phyloP scores from a whole-genome alignment of 257 asterid genomes.

The Lycium barbarum region DNA sequence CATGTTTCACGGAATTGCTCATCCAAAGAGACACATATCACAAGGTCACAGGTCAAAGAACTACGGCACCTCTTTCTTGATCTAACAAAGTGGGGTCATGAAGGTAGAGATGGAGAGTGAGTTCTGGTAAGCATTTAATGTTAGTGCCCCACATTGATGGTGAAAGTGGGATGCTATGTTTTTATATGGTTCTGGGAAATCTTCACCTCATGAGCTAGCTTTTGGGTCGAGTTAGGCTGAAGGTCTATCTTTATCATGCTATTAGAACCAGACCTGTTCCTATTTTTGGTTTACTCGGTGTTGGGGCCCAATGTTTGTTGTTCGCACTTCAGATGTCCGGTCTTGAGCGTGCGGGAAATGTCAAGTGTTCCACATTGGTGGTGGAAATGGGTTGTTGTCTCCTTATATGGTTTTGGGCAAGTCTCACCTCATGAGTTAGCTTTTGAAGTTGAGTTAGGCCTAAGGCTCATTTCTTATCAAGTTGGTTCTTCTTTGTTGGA shows the following conservation, averaged over 20 bases:
- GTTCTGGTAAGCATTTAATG: neutral
- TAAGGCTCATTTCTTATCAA: neutral
- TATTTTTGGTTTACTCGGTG: neutral
- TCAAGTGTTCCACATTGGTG: neutral
- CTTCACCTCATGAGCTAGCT: neutral
- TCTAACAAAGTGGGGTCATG: neutral
- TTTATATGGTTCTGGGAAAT: neutral
- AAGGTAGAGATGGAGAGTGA: neutral
- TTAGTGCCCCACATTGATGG: neutral
- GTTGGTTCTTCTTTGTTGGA: neutral
- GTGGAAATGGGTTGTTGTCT: neutral
- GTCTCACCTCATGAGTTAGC: neutral
- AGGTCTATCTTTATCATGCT: neutral
- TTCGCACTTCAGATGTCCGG: neutral
- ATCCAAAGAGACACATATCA: neutral
- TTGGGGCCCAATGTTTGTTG: neutral
- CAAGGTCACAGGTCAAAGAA: constrained; percentile 8
- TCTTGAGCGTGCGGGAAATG: neutral
- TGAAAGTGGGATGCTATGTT: neutral
- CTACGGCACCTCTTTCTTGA: neutral
- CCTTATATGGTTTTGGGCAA: neutral
- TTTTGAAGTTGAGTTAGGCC: neutral
- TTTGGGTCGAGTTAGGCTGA: neutral
- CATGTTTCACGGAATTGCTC: neutral
- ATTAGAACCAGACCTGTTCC: neutral